A percentile compares a stretch with the other conserved stretches of the same genome.
phyloP scores from a whole-genome alignment of 1,284 basidiomycete genomes.

The Singerocomus rubriflavus region DNA sequence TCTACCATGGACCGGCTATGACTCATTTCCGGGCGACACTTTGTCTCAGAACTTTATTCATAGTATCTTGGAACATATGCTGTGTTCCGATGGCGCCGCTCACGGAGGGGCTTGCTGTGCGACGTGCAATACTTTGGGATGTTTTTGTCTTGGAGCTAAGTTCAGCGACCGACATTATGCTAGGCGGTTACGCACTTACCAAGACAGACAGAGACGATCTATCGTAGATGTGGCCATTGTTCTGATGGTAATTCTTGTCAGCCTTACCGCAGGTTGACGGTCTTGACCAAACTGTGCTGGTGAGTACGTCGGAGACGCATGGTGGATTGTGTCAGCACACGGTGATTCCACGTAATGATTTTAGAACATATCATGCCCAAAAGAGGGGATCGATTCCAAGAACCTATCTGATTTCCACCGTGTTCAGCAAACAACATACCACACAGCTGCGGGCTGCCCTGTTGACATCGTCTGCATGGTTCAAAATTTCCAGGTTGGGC shows the following conservation, averaged over 20 bases:
- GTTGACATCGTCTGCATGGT: constrained; percentile 1
- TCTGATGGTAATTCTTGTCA: background rate
- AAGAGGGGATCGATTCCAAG: background rate
- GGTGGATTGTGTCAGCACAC: constrained; percentile 1
- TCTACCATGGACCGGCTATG: background rate
- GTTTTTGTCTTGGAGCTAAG: background rate
- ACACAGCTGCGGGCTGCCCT: no score
- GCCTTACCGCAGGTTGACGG: background rate
- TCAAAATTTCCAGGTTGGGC: constrained; percentile 13
- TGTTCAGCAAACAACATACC: background rate
- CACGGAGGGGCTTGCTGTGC: background rate
- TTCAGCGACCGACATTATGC: background rate
- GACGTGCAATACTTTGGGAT: background rate
- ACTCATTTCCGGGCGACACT: background rate
- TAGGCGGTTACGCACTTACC: constrained; percentile 2
- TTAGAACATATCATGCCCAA: background rate
- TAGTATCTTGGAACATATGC: background rate
- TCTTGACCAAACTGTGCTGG: background rate
- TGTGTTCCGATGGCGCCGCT: background rate
- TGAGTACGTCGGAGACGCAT: background rate
- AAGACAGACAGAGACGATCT: background rate
- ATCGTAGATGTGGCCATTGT: constrained; percentile 5
- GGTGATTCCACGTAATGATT: background rate
- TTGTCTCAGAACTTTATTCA: background rate
- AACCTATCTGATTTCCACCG: background rate